Conservation (phyloP, 495 filamentous ascomycete genomes). For the Immersiella caudata region DNA sequence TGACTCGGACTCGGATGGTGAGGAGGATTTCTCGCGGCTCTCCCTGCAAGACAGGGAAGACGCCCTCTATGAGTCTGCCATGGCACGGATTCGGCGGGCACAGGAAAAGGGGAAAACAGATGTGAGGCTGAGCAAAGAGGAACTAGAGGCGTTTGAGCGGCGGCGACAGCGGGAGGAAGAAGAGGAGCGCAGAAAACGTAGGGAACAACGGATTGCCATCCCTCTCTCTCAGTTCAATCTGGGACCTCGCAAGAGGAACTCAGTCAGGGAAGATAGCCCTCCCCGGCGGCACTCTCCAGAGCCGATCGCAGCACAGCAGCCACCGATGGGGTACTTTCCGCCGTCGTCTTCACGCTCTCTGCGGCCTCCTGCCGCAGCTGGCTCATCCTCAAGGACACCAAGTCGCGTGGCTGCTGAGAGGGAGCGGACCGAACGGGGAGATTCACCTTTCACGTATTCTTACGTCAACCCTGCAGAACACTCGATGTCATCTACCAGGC, state of each 20-base stretch:
- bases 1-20: constrained; percentile 55
- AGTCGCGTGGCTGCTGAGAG: constrained; percentile 32
- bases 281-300: constrained; percentile 20
- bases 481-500: constrained; percentile 23
- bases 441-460: constrained; percentile 48
- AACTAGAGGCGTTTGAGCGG: constrained; percentile 73
- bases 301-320: constrained; percentile 26
- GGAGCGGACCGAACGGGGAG: constrained; percentile 35
- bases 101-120: constrained; percentile 72
- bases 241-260: constrained; percentile 26
- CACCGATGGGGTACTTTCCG: constrained; percentile 46
- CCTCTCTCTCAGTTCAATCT: constrained; percentile 45
- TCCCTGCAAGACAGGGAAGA: constrained; percentile 65
- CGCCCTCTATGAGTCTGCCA: constrained; percentile 68
- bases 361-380: constrained; percentile 38
- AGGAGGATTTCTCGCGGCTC: constrained; percentile 52
- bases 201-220: constrained; percentile 45
- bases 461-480: constrained; percentile 35
- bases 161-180: constrained; percentile 61
- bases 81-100: constrained; percentile 76
- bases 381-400: constrained; percentile 31
- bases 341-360: constrained; percentile 36
- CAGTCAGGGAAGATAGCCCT: constrained; percentile 19
- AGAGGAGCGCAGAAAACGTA: constrained; percentile 41
- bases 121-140: constrained; percentile 72